Base-by-base conservation (phyloP, 2,329 filamentous ascomycete species). In the Dichotomopilus funicola region DNA sequence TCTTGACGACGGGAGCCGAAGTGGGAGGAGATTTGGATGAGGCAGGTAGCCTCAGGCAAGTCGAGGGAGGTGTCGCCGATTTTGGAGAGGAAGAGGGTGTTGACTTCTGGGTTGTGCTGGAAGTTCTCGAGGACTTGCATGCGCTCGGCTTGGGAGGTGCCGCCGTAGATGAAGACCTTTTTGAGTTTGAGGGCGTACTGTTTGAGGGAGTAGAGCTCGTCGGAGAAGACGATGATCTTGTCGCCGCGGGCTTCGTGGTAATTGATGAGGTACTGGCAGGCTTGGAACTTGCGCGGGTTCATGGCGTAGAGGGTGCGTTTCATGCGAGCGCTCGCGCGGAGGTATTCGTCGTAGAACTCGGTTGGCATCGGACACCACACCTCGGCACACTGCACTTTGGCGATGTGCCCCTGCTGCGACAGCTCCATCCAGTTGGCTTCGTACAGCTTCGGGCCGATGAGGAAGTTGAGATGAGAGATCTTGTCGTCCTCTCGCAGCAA, bases 401-500 rank as follows among this genome's bases (percentile, higher is more conserved):
- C 94, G 69, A 99, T 99, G 68, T 96, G 91, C 0, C 94, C 94
- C 72, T 96, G 91, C 66, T 96, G 89, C 1, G 92, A 94, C 42
- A 99, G 81, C 70, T 99, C 94, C 85, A 97, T 96, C 94, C 94
- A 99, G 70, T 99, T 99, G 34, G 94, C 94, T 72, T 99, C 94
- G 68, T 96, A 99, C 0, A 99, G 78, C 71, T 99, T 99, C 0
- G 94, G 94, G 0, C 94, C 94, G 65, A 99, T 97, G 56, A 99
- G 75, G 68, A 97, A 99, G 70, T 99, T 99, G 46, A 99, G 73
- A 76, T 97, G 91, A 33, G 89, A 89, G 68, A 99, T 99, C 75
- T 97, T 97, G 77, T 99, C 92, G 66, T 99, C 94, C 72, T 99
- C 94, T 75, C 94, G 83, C 12, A 99, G 82, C 9, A 99, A 76